These are phyloP conservation scores for Grigorovia yakushimaensis DNA, from an alignment of 805 yeast species.

Conservation along the genomic window DNA sequence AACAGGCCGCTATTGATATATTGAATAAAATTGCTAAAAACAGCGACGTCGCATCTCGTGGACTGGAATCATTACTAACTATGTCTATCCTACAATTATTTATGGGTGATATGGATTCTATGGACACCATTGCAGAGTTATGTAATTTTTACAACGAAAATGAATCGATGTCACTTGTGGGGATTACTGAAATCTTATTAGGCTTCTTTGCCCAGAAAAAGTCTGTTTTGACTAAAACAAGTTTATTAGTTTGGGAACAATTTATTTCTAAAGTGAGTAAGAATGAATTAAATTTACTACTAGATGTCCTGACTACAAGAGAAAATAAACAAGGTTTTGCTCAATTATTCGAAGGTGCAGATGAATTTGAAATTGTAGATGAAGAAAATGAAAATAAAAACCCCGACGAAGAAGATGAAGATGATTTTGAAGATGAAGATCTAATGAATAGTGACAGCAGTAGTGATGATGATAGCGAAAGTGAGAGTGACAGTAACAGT, in stretches of 20 bases:
- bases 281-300: slow-evolving; percentile 39
- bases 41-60: slow-evolving; percentile 14
- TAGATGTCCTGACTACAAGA: slow-evolving; percentile 49
- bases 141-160: slow-evolving; percentile 30
- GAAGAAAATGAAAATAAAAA: no score
- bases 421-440: slow-evolving; percentile 25
- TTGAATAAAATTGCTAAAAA: slow-evolving; percentile 35
- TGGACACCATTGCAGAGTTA: slow-evolving; percentile 64
- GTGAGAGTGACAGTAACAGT: slow-evolving; percentile 12
- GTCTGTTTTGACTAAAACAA: slow-evolving; percentile 46
- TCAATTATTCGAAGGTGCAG: slow-evolving; percentile 58
- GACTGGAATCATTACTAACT: slow-evolving; percentile 70
- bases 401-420: slow-evolving; percentile 30
- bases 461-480: slow-evolving; percentile 19
- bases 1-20: slow-evolving; percentile 38
- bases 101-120: slow-evolving; percentile 67
- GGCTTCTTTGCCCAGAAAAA: slow-evolving; percentile 50
- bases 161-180: slow-evolving; percentile 32
- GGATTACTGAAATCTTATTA: slow-evolving; percentile 49
- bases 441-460: slow-evolving; percentile 9
- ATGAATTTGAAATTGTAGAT: slow-evolving; percentile 37
- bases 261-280: slow-evolving; percentile 38
- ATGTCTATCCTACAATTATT: slow-evolving; percentile 70
- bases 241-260: slow-evolving; percentile 48
- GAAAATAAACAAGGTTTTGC: slow-evolving; percentile 80